Evolutionary conservation across 192 early-diverging fungal species (phyloP).

Genomic region (Backusella psychrophila): DNA sequence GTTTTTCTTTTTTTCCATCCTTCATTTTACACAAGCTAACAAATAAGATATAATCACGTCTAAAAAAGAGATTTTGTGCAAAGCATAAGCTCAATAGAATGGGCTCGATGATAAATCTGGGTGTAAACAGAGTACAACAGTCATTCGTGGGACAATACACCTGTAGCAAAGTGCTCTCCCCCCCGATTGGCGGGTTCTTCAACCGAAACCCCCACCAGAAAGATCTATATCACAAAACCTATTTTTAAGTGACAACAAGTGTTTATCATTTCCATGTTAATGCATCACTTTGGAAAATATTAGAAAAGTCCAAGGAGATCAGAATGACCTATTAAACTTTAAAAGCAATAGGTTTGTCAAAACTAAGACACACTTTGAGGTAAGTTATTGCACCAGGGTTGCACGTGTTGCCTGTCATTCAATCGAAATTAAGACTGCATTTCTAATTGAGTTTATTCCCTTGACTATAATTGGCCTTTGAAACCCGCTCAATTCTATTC

Average conservation of each 20-base stretch:
- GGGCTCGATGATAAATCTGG: not conserved
- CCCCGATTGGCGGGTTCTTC: not conserved
- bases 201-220: not conserved
- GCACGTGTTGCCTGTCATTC: constrained; percentile 3
- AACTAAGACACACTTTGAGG: not conserved
- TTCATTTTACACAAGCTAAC: not conserved
- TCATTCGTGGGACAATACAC: not conserved
- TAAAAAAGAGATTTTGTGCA: not conserved
- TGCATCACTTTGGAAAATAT: not conserved
- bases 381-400: not conserved
- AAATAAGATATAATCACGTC: not conserved
- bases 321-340: not conserved
- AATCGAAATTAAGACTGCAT: not conserved
- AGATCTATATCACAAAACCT: not conserved
- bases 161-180: not conserved
- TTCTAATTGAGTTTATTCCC: constrained; percentile 7
- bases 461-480: not conserved
- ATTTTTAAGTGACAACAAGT: not conserved
- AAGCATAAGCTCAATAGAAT: not conserved
- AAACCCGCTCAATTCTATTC: not conserved
- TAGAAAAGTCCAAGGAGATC: not conserved
- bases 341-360: not conserved
- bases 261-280: not conserved
- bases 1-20: not conserved
- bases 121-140: not conserved